Evolutionary conservation across 345 rosid genomes (phyloP).

Genomic region (Gossypium australe): DNA sequence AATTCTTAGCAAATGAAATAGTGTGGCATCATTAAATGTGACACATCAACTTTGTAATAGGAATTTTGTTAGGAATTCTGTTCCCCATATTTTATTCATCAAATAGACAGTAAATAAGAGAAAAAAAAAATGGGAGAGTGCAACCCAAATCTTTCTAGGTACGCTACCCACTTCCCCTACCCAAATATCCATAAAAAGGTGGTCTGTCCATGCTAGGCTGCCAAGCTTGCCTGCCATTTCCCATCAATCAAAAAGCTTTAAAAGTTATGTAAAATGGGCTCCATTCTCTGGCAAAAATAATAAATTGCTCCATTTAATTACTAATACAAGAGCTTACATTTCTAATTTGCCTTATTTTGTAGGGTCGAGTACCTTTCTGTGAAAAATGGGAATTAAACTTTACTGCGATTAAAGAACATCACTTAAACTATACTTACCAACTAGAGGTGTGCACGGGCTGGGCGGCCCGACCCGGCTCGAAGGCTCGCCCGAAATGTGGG

Average conservation of each 20-base stretch:
- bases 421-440: not conserved
- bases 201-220: not conserved
- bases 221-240: not conserved
- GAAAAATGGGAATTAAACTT: not conserved
- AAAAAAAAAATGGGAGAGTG: no score
- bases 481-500: no score
- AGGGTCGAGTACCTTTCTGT: not conserved
- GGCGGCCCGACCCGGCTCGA: no score
- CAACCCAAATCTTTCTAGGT: slow-evolving; percentile 3
- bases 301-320: not conserved
- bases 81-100: not conserved
- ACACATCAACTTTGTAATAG: not conserved
- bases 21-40: not conserved
- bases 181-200: not conserved
- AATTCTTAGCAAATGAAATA: not conserved
- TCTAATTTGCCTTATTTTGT: not conserved
- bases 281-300: no score
- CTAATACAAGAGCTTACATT: not conserved
- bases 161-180: not conserved
- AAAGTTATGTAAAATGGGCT: not conserved
- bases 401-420: not conserved
- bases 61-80: not conserved
- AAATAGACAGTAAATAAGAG: not conserved
- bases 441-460: no score
- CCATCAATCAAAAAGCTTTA: not conserved